These are phyloP conservation scores for Mycena capillaripes DNA, from an alignment of 768 basidiomycete species.

Conservation along the genomic window DNA sequence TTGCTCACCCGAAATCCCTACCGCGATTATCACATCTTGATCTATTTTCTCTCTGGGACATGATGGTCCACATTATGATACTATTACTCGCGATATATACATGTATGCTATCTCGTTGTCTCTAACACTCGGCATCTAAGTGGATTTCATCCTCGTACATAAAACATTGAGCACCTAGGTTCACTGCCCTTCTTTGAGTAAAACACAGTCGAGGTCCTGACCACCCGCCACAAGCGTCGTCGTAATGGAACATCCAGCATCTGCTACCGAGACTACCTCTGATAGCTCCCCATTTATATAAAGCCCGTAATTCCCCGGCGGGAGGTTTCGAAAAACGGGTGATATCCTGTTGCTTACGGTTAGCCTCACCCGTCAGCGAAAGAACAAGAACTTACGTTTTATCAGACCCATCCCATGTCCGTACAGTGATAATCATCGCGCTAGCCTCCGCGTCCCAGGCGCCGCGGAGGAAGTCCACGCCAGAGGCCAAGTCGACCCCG, in stretches of 20 bases:
- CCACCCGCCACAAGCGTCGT: not conserved
- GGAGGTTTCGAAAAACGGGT: conserved; percentile 27
- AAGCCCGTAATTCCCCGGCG: conserved; percentile 24
- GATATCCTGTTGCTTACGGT: conserved; percentile 1
- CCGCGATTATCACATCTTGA: no score
- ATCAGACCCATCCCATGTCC: conserved; percentile 22
- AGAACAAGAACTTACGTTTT: conserved; percentile 6
- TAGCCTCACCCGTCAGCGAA: not conserved
- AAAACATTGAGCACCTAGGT: no score
- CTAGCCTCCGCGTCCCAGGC: conserved; percentile 25
- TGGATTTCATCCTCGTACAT: no score
- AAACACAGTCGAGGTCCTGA: conserved; percentile 22
- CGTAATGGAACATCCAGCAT: not conserved
- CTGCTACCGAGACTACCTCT: not conserved
- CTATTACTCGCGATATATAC: no score
- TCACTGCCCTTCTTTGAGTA: not conserved
- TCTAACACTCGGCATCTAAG: no score
- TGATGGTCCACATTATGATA: no score
- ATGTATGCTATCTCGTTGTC: no score
- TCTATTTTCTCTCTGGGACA: no score
- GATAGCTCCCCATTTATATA: conserved; percentile 9
- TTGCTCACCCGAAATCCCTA: no score
- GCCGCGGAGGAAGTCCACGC: conserved; percentile 26
- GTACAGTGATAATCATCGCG: conserved; percentile 29
- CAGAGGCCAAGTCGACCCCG: conserved; percentile 21